A percentile compares a stretch with the other conserved stretches of the same genome.
Evolutionary conservation across 139 green algal species (phyloP).

Genomic region (Cymbomonas tetramitiformis): DNA sequence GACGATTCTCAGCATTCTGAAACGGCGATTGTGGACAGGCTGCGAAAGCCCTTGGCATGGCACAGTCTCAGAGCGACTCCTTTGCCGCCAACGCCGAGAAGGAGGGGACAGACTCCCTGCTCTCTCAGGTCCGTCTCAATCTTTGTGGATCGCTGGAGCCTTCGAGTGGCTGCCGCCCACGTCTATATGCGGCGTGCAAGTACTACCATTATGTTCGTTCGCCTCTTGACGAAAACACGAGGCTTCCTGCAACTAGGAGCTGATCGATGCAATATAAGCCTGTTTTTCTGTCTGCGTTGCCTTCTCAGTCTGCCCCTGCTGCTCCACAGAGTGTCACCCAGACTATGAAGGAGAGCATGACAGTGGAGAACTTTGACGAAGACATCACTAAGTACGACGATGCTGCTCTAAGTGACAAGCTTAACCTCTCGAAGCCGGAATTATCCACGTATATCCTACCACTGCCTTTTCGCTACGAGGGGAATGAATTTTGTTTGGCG

Average conservation of each 20-base stretch:
- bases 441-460: no score
- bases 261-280: background rate
- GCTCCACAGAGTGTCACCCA: conserved; percentile 13
- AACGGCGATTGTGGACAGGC: no score
- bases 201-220: no score
- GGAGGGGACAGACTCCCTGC: background rate
- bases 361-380: conserved; percentile 16
- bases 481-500: no score
- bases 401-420: conserved; percentile 2
- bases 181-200: no score
- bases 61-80: background rate
- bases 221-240: no score
- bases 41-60: conserved; percentile 8
- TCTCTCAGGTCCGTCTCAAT: background rate
- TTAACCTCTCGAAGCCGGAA: conserved; percentile 10
- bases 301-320: no score
- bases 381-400: conserved; percentile 15
- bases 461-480: no score
- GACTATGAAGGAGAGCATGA: conserved; percentile 15
- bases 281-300: background rate
- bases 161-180: background rate
- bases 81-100: conserved; percentile 1
- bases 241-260: background rate
- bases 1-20: no score
- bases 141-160: background rate